A percentile compares a stretch with the other conserved stretches of the same genome.
Evolutionary conservation across 768 basidiomycete species (phyloP).

Genomic region (Hortiboletus campestris): DNA sequence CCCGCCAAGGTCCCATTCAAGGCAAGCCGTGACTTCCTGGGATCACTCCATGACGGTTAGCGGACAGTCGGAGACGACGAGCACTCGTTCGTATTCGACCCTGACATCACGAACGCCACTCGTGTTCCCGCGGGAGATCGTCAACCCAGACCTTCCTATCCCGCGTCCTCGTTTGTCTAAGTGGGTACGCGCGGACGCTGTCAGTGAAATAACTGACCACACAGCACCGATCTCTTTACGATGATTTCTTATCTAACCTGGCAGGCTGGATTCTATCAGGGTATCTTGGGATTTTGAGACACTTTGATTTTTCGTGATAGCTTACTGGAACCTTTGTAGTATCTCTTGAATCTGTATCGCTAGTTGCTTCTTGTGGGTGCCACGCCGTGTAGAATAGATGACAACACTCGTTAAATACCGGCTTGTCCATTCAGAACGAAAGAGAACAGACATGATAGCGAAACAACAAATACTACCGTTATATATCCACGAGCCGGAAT

Average conservation of each 20-base stretch:
- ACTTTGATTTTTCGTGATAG: not conserved
- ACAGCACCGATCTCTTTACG: conserved; percentile 14
- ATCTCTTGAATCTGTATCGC: conserved; percentile 8
- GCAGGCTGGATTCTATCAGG: conserved; percentile 1
- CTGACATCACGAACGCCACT: conserved; percentile 13
- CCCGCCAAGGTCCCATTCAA: conserved; percentile 33
- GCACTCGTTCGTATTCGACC: conserved; percentile 13
- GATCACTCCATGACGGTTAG: conserved; percentile 36
- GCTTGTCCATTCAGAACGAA: conserved; percentile 11
- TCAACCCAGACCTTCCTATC: conserved; percentile 55
- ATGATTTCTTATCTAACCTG: conserved; percentile 8
- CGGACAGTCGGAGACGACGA: conserved; percentile 28
- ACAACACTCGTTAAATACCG: conserved; percentile 6
- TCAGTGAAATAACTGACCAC: conserved; percentile 26
- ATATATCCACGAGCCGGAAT: conserved; percentile 8
- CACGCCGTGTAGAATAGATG: not conserved
- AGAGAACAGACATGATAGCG: not conserved
- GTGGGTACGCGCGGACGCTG: conserved; percentile 50
- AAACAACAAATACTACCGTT: conserved; percentile 12
- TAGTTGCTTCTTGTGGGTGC: conserved; percentile 10
- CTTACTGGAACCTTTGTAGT: not conserved
- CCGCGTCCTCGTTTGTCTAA: conserved; percentile 49
- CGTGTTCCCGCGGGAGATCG: conserved; percentile 41
- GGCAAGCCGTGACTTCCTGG: conserved; percentile 13
- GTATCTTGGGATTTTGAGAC: not conserved